Base-by-base conservation (phyloP, 495 filamentous ascomycete species). In the Chaetomium cochliodes region DNA sequence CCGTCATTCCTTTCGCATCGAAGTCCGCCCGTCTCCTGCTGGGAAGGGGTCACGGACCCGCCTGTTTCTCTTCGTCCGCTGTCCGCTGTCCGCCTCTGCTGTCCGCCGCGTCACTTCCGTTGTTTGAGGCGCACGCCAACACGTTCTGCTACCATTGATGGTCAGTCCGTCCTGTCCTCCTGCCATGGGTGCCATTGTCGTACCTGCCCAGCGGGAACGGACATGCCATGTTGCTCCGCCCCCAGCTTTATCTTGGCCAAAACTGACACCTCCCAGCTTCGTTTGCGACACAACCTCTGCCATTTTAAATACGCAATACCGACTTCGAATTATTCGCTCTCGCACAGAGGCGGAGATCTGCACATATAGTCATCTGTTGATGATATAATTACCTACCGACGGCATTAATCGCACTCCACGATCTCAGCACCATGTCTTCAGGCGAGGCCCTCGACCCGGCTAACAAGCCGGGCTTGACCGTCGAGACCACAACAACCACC, bases 391-490 rank as follows among this genome's bases (percentile, higher is more conserved):
- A 72, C 65, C 58, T 65, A 65, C 60, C 51, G 46, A 57, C 47
- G 60, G 26, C 39, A 61, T 60, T 65, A 62, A 62, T 57, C 15
- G 22, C 56, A 4, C 42, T 18, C 0, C 46, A 46, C 41, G 22
- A 51, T 30, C 22, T 39, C n/a, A 12, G 0, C 60, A 57, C 23
- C 60, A 79, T 76, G 73, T 67, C 73, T 11, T 74, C 72, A 56
- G 30, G 26, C 30, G 56, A 67, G 41, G 18, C 37, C 44, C 49
- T 66, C 5, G 69, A 74, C 47, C 73, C 69, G 60, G 58, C 65
- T 18, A 59, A 65, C 55, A 74, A 75, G 69, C 61, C 64, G n/a
- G 70, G 69, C 33, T 61, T 80, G 65, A 71, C 65, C 39, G 60
- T 80, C 25, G 68, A 72, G 46, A 76, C 76, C 20, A 69, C 54